Base-by-base conservation (phyloP, 768 basidiomycete genomes). In the Psilocybe tampanensis region DNA sequence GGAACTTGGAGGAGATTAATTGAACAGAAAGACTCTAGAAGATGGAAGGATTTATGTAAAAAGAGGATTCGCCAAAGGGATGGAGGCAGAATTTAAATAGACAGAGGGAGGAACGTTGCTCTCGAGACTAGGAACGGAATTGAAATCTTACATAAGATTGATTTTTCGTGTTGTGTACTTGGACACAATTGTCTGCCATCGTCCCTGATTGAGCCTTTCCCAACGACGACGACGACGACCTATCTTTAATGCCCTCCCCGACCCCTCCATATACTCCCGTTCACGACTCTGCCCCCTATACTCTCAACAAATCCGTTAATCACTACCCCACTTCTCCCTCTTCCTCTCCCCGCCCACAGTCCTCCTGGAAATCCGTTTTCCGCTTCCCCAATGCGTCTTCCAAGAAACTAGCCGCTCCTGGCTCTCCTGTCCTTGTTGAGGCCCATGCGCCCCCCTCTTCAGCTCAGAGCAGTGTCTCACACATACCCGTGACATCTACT, bases 281-380 rank as follows among this genome's bases (percentile, higher is more conserved):
- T 54, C 53, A 61, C 18, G 60, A 69, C 39, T 56, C 62, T 59
- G 66, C 61, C 21, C 61, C 61, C 32, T 56, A 67, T 45, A 52
- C 61, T 39, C 39, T 64, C 19, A 56, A 64, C 45, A 61, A 56
- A 29, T 58, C 49, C 21, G 55, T 42, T 54, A 64, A 56, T 47
- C 58, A 51, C 18, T 52, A 55, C 39, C 54, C 60, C 39, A 64
- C 68, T 56, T 62, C 69, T 21, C 67, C 65, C 58, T 60, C 66
- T 22, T 67, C 72, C 44, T 70, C 72, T 15, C 52, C 42, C 41
- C 67, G 68, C 43, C 60, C 67, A 11, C 75, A 73, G 49, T 71
- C 71, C 42, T 63, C 75, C 50, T 92, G 90, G 90, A 91, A 86
- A 72, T 85, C 88, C 19, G 80, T 91, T 59, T 86, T 92, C 74